phyloP scores from a whole-genome alignment of 768 basidiomycete genomes.

The Lactarius pseudohatsudake region DNA sequence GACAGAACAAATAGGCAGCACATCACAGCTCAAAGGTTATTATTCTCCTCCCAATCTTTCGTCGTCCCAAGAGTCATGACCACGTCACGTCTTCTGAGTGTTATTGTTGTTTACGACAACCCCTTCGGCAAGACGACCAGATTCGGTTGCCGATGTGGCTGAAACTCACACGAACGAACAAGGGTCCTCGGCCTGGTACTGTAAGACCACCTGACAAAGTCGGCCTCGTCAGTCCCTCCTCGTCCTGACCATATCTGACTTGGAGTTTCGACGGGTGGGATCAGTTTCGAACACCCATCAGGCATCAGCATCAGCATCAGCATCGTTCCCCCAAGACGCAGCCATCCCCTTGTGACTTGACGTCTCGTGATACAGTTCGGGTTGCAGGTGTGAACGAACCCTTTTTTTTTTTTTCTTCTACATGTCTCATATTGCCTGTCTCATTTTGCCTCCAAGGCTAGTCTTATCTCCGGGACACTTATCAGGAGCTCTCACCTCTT shows the following conservation, averaged over 20 bases:
- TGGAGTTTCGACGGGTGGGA: background rate
- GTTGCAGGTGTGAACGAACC: background rate
- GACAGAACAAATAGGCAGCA: background rate
- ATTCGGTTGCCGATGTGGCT: conserved; percentile 13
- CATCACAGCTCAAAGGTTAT: background rate
- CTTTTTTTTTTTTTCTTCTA: conserved; percentile 4
- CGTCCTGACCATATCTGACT: background rate
- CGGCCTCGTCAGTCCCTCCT: background rate
- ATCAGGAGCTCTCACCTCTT: background rate
- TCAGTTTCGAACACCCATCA: background rate
- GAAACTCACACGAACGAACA: background rate
- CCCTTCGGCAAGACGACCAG: background rate
- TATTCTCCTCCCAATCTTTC: background rate
- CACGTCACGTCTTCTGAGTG: no score
- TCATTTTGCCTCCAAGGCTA: background rate
- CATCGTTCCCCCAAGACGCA: background rate
- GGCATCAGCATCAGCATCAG: background rate
- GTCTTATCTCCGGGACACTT: background rate
- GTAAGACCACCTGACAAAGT: background rate
- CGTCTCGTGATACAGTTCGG: background rate
- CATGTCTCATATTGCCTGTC: background rate
- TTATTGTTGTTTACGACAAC: background rate
- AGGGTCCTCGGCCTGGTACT: background rate
- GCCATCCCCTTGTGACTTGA: background rate
- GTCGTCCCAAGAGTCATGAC: background rate